These are phyloP conservation scores for Hirsutella rhossiliensis DNA, from an alignment of 2,329 filamentous ascomycete genomes.

Conservation along the genomic window DNA sequence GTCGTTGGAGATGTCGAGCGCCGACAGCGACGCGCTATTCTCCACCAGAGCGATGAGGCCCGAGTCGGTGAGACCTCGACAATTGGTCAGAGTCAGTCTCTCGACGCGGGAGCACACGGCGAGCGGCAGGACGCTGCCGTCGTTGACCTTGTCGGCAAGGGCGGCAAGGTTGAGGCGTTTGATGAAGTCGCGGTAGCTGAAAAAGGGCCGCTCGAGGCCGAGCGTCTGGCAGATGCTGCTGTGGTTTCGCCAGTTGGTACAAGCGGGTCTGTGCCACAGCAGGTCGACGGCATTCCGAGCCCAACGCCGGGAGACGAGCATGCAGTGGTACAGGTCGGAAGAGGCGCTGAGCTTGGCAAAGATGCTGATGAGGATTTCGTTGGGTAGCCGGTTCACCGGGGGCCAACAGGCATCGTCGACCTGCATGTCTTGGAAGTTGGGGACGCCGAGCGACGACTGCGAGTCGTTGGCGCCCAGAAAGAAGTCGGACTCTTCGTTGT, in stretches of 20 bases:
- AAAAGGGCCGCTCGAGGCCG: slow-evolving; percentile 61
- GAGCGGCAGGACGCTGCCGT: slow-evolving; percentile 78
- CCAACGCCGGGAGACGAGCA: slow-evolving; percentile 93
- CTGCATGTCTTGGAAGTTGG: slow-evolving; percentile 63
- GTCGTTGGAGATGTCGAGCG: slow-evolving; percentile 79
- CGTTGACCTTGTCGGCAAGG: slow-evolving; percentile 63
- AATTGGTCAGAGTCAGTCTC: slow-evolving; percentile 84
- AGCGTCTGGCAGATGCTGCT: slow-evolving; percentile 71
- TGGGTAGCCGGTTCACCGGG: slow-evolving; percentile 77
- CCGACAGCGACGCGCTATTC: slow-evolving; percentile 70
- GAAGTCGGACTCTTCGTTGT: slow-evolving; percentile 90
- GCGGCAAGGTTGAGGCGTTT: slow-evolving; percentile 83
- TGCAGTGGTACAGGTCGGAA: slow-evolving; percentile 70
- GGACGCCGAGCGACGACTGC: slow-evolving; percentile 76
- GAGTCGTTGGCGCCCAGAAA: slow-evolving; percentile 85
- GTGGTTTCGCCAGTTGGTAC: slow-evolving; percentile 76
- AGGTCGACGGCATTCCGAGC: slow-evolving; percentile 84
- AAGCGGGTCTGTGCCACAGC: slow-evolving; percentile 88
- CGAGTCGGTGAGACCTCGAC: slow-evolving; percentile 69
- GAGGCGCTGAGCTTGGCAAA: slow-evolving; percentile 73
- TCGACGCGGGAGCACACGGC: slow-evolving; percentile 82
- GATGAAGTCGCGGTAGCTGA: slow-evolving; percentile 81
- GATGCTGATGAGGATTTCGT: slow-evolving; percentile 87
- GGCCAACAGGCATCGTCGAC: slow-evolving; percentile 56
- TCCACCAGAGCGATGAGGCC: slow-evolving; percentile 71